Evolutionary conservation across 352 stramenopile species (phyloP).

Genomic region (Pythium scleroteichum): DNA sequence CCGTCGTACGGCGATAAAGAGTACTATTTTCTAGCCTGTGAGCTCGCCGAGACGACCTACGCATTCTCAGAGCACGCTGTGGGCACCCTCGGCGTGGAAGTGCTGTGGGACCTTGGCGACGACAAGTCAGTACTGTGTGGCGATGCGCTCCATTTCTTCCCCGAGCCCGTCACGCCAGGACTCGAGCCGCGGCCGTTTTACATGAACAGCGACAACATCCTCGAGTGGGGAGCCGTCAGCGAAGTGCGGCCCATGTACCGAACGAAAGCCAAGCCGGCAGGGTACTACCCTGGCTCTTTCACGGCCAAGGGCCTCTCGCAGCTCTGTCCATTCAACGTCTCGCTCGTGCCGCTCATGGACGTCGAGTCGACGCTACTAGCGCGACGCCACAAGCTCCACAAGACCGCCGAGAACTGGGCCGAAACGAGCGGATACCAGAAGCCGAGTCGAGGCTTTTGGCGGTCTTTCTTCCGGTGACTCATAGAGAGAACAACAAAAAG

Average conservation of each 20-base stretch:
- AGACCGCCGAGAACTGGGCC: conserved; percentile 18
- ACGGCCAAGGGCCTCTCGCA: conserved; percentile 38
- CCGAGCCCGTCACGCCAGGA: conserved; percentile 12
- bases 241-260: conserved; percentile 34
- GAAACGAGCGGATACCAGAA: conserved; percentile 33
- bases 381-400: conserved; percentile 46
- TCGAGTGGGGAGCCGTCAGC: conserved; percentile 3
- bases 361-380: conserved; percentile 39
- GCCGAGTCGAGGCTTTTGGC: conserved; percentile 6
- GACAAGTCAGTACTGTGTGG: conserved; percentile 47
- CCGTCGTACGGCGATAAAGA: conserved; percentile 75
- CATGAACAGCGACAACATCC: conserved; percentile 66
- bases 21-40: conserved; percentile 65
- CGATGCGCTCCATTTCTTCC: conserved; percentile 57
- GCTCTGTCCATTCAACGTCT: conserved; percentile 60
- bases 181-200: conserved; percentile 40
- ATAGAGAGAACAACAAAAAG: conserved; percentile 16
- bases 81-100: conserved; percentile 45
- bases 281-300: conserved; percentile 56
- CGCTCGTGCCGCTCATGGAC: conserved; percentile 40
- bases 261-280: conserved; percentile 47
- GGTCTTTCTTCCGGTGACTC: conserved; percentile 11
- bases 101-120: conserved; percentile 28
- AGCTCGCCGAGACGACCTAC: conserved; percentile 67
- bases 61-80: conserved; percentile 64